Percentiles rank a stretch among this genome's conserved stretches.
phyloP scores from a whole-genome alignment of 345 rosid species.

The Triadica sebifera region DNA sequence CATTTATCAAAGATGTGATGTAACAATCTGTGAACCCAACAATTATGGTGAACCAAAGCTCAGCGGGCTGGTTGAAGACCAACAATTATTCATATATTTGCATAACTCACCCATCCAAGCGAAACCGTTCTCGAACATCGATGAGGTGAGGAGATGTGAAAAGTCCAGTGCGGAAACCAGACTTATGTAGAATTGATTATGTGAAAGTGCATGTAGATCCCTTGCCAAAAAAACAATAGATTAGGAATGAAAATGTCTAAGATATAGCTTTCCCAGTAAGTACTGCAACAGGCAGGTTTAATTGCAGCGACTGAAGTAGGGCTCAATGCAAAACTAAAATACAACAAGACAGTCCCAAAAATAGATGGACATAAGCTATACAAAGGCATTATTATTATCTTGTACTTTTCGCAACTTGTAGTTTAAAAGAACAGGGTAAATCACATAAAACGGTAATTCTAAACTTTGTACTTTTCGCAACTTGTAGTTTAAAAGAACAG shows the following conservation, averaged over 20 bases:
- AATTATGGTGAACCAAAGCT: too few relatives aligned
- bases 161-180: constrained; percentile 86
- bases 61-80: too few relatives aligned
- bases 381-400: not conserved
- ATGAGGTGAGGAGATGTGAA: constrained; percentile 96
- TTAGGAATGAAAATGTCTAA: not conserved
- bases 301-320: not conserved
- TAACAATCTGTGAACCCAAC: too few relatives aligned
- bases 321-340: not conserved
- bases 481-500: too few relatives aligned
- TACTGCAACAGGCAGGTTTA: not conserved
- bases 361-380: not conserved
- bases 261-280: not conserved
- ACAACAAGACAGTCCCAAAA: not conserved
- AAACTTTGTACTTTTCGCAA: too few relatives aligned
- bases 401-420: too few relatives aligned
- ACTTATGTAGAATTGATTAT: constrained; percentile 76
- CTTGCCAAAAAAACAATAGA: constrained; percentile 33
- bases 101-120: constrained; percentile 70
- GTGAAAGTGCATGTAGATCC: constrained; percentile 90
- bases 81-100: not conserved
- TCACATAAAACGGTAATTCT: too few relatives aligned
- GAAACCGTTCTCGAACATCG: constrained; percentile 88
- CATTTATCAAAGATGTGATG: too few relatives aligned
- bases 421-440: too few relatives aligned